Evolutionary conservation across 1,284 basidiomycete genomes (phyloP), one percentile per base, ranked within the genome.

Genomic region (Irpex lacteus): DNA sequence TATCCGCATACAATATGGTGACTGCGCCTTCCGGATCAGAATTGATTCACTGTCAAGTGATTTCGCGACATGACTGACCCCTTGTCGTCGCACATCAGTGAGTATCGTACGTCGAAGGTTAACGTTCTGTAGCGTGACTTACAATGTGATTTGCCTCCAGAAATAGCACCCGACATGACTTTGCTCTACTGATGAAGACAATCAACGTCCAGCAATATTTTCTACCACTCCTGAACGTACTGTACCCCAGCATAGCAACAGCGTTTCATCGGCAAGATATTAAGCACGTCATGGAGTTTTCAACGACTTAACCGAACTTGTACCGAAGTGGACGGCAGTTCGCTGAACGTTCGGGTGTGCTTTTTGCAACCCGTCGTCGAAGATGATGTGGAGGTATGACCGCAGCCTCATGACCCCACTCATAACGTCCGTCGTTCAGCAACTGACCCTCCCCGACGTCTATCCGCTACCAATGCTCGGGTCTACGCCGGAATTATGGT

Each of bases 381-480:
- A 65, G 64, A 59, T 60, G 36, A 50, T 59, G 38, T 55, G 55
- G 62, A 61, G 65, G 56, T 69, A 59, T 21, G 19, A 40, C 32
- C 21, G 18, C 7, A 61, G 44, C 62, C 65, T 60, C 65, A 61
- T 66, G 65, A 66, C 62, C 64, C 15, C 34, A 55, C 62, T 60
- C 11, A 63, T 52, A 63, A 66, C 52, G 50, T 47, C 65, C 65
- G 59, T 59, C 65, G 34, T 18, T 47, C 60, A 63, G 60, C 70
- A 61, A 72, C 61, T 70, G 70, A 70, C 68, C 71, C 62, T 60
- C 49, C 52, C 82, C 81, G 82, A 84, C 70, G 77, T 79, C 73
- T 78, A 78, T 81, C 81, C 81, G 81, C 67, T 60, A 57, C 70
- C 62, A 65, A 65, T 65, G 67, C 65, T 76, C 81, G 80, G 80